Percentiles rank a stretch among this genome's conserved stretches.
These are phyloP conservation scores for Micractinium conductrix DNA, from an alignment of 139 green algal genomes.

Conservation along the genomic window DNA sequence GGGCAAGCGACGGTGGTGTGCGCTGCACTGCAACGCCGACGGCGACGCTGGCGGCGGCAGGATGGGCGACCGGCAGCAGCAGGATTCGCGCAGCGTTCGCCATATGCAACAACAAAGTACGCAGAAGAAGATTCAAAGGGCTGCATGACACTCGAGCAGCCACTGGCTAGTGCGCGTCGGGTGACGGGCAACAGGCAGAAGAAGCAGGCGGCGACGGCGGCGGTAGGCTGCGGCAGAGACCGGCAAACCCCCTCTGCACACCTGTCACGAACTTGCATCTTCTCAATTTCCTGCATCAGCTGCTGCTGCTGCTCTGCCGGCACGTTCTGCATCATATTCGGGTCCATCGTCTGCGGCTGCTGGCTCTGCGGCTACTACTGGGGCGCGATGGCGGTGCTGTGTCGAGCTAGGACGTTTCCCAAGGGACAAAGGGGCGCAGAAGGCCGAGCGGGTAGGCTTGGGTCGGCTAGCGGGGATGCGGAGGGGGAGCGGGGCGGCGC, in stretches of 20 bases:
- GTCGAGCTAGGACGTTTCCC: no score
- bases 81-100: no score
- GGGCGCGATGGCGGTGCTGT: no score
- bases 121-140: background rate
- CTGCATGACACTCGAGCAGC: background rate
- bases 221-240: background rate
- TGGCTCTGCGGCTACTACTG: no score
- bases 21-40: background rate
- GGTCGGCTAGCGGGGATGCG: no score
- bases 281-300: slow-evolving; percentile 75
- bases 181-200: background rate
- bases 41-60: background rate
- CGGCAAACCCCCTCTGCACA: slow-evolving; percentile 36
- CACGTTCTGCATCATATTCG: slow-evolving; percentile 4
- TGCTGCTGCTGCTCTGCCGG: slow-evolving; percentile 56
- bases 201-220: background rate
- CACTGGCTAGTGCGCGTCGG: background rate
- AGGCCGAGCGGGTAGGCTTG: no score
- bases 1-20: background rate
- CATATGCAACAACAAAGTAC: background rate
- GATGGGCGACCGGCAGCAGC: background rate
- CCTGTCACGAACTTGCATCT: slow-evolving; percentile 92
- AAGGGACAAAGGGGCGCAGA: no score
- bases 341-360: no score
- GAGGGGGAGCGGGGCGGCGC: no score